These are phyloP conservation scores for Didymella pomorum DNA, from an alignment of 2,329 filamentous ascomycete species.

Conservation along the genomic window DNA sequence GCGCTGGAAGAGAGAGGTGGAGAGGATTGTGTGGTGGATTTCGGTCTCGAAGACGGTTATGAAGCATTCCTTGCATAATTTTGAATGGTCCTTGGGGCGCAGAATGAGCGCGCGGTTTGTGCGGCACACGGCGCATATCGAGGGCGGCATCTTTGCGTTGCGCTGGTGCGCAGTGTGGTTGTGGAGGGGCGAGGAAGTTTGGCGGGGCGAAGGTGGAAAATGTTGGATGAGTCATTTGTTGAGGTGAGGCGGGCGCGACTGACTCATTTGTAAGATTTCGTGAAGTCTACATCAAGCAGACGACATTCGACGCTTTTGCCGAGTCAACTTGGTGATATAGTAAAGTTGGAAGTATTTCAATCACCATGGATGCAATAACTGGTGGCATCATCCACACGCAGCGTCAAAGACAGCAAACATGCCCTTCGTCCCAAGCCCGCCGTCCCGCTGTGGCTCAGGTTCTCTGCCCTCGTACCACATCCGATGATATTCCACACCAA, in stretches of 20 bases:
- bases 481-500: constrained; percentile 45
- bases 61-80: constrained; percentile 91
- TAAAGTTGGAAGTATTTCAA: not conserved
- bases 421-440: constrained; percentile 2
- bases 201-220: constrained; percentile 16
- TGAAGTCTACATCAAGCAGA: not conserved
- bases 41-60: constrained; percentile 88
- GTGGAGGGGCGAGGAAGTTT: constrained; percentile 10
- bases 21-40: constrained; percentile 88
- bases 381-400: not conserved
- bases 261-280: constrained; percentile 9
- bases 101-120: constrained; percentile 84
- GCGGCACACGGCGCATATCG: constrained; percentile 78
- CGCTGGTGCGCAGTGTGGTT: constrained; percentile 4
- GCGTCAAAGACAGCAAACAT: not conserved
- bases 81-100: constrained; percentile 91
- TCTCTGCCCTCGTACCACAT: constrained; percentile 43
- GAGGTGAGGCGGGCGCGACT: not conserved
- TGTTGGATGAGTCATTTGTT: constrained; percentile 18
- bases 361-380: not conserved
- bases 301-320: too few species aligned
- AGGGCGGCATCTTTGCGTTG: constrained; percentile 71
- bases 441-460: not conserved
- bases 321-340: too few species aligned
- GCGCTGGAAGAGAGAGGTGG: constrained; percentile 78